phyloP scores from a whole-genome alignment of 257 asterid genomes.

The Handroanthus guayacan region DNA sequence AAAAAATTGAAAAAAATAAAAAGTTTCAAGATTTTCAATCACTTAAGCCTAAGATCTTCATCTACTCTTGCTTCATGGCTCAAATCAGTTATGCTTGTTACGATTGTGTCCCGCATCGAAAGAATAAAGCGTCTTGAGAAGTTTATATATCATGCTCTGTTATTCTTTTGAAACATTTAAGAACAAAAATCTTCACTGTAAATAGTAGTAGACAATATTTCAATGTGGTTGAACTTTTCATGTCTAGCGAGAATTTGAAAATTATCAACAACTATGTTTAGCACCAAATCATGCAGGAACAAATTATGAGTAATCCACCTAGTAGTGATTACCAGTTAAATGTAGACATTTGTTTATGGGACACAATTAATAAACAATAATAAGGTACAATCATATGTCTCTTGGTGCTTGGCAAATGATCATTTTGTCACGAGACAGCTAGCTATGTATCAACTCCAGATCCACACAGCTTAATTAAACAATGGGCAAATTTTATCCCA shows the following conservation, averaged over 20 bases:
- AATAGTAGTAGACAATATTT: too few relatives aligned
- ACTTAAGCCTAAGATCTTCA: background rate
- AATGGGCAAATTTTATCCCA: background rate
- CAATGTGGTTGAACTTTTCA: too few relatives aligned
- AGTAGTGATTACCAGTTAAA: constrained; percentile 1
- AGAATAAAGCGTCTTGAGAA: too few relatives aligned
- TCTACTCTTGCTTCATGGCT: background rate
- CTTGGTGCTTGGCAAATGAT: constrained; percentile 22
- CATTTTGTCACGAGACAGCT: constrained; percentile 21
- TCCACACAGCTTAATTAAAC: constrained; percentile 2
- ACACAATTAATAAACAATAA: constrained; percentile 15
- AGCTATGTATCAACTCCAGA: background rate
- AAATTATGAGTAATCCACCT: background rate
- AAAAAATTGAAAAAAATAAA: background rate
- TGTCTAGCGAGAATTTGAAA: too few relatives aligned
- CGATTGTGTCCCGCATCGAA: too few relatives aligned
- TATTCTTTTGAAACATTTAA: too few relatives aligned
- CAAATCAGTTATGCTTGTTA: too few relatives aligned
- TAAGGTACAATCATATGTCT: constrained; percentile 18
- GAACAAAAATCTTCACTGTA: too few relatives aligned
- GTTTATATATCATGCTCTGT: too few relatives aligned
- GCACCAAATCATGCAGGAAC: background rate
- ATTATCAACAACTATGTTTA: background rate
- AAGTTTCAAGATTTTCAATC: background rate
- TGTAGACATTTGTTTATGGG: background rate